Base-by-base conservation (phyloP, 768 basidiomycete species). In the Hortiboletus flavorubellus region DNA sequence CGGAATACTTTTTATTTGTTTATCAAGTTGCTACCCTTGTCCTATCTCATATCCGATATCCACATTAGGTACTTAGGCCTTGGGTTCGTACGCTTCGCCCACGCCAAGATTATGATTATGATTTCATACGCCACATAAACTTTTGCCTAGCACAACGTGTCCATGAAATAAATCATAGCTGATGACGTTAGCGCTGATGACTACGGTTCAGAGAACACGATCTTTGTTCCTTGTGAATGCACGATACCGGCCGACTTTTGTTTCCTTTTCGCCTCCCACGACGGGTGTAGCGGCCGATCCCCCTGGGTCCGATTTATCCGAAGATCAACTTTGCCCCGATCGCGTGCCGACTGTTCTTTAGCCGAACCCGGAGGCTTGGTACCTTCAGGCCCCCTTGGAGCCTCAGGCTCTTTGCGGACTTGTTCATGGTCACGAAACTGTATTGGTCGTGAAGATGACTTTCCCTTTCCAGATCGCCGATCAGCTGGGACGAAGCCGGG, bases 211-310 rank as follows among this genome's bases (percentile, higher is more conserved):
- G 62, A 51, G 41, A 80, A 91, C 51, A 81, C 82, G 54, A 97
- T 96, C 76, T 97, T 97, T 68, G 85, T 94, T 26, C 93, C 91
- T 70, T 86, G 84, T 44, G 85, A 77, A 41, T 84, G 81, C 10
- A 84, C 70, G 37, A 88, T 86, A 8, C 75, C 75, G n/a, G 74
- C 76, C 60, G 77, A 80, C 72, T 89, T 92, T 55, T 86, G 70
- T 69, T 83, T 86, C 71, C 79, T 80, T 74, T 95, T 98, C 7
- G 97, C 97, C 70, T 91, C 91, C 96, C 97, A 99, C 14, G 93
- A 96, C 2, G 97, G 96, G 72, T 99, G 97, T 52, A 97, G 60
- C 31, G 82, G 77, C 67, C 67, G 42, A 16, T 65, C 56, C 8
- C 31, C 56, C 38, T 39, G 60, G 21, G 21, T 21, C 51, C 26